Conservation (phyloP, 768 basidiomycete genomes). For the Lactarius psammicola region DNA sequence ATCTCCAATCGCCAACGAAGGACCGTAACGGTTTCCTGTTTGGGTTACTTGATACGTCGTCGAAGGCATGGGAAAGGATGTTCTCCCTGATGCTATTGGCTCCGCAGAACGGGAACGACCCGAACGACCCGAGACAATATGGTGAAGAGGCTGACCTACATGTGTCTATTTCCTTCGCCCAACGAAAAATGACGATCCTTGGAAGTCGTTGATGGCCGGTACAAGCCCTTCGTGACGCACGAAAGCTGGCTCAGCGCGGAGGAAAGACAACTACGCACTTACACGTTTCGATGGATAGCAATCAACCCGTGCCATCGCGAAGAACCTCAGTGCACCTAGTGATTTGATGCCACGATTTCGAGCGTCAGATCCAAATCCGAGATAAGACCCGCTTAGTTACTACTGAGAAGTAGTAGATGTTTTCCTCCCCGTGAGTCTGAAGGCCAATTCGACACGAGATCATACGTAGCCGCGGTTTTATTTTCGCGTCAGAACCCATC, state of each 20-base stretch:
- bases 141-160: not conserved
- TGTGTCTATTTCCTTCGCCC: not conserved
- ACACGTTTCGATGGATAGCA: not conserved
- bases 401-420: not conserved
- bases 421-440: not conserved
- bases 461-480: too few species aligned
- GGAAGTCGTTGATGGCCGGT: too few species aligned
- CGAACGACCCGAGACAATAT: not conserved
- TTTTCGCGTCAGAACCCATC: not conserved
- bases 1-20: not conserved
- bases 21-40: not conserved
- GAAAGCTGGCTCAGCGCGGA: not conserved
- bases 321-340: not conserved
- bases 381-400: not conserved
- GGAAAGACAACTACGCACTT: not conserved
- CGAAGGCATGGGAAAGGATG: not conserved
- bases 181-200: not conserved
- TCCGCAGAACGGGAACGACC: not conserved
- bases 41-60: not conserved
- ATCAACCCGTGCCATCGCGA: not conserved
- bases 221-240: not conserved
- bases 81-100: not conserved
- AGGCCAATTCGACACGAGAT: not conserved
- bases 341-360: not conserved
- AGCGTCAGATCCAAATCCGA: not conserved